phyloP scores from a whole-genome alignment of 495 filamentous ascomycete genomes.

The Cladorrhinum samala region DNA sequence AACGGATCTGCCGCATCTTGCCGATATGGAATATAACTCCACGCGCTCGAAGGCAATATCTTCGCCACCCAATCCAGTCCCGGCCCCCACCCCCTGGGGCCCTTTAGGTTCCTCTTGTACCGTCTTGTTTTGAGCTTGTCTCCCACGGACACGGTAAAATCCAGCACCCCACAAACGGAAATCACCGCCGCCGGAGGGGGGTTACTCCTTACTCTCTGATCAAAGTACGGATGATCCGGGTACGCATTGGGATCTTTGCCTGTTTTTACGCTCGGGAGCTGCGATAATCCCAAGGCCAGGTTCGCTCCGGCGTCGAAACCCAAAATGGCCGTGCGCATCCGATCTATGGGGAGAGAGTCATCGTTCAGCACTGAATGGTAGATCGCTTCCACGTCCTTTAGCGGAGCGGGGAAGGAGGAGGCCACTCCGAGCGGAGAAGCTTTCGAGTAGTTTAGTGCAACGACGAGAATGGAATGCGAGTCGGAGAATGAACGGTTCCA shows the following conservation, averaged over 20 bases:
- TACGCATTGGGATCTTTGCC: conserved; percentile 12
- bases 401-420: conserved; percentile 28
- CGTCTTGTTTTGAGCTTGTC: conserved; percentile 24
- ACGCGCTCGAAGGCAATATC: conserved; percentile 22
- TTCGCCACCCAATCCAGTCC: conserved; percentile 24
- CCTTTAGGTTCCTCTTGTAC: conserved; percentile 26
- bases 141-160: conserved; percentile 20
- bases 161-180: conserved; percentile 27
- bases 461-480: conserved; percentile 25
- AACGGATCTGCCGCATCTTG: conserved; percentile 24
- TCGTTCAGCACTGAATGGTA: conserved; percentile 28
- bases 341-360: conserved; percentile 34
- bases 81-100: conserved; percentile 22
- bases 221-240: background rate
- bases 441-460: conserved; percentile 34
- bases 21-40: conserved; percentile 33
- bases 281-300: conserved; percentile 29
- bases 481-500: conserved; percentile 35
- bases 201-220: conserved; percentile 14
- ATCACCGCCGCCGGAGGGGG: conserved; percentile 24
- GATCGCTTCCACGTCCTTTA: conserved; percentile 33
- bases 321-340: conserved; percentile 25
- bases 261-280: conserved; percentile 27
- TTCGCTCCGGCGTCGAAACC: conserved; percentile 35
- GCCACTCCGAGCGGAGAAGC: conserved; percentile 29